Percentiles rank a stretch among this genome's conserved stretches.
Evolutionary conservation across 306 rosid species (phyloP).

Genomic region (Cicer pinnatifidum): DNA sequence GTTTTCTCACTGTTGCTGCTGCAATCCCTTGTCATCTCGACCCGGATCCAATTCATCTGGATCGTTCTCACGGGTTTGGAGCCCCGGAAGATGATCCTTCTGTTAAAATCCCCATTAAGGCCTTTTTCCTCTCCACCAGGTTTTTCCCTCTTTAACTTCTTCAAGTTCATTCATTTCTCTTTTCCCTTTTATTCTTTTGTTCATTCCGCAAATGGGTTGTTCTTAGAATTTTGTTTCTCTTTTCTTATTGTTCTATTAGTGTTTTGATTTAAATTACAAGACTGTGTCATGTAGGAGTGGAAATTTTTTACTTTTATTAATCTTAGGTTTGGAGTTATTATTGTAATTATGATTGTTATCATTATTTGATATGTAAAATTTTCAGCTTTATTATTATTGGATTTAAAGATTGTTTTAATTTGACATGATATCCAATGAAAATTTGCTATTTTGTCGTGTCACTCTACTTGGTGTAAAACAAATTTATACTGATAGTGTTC

Average conservation of each 20-base stretch:
- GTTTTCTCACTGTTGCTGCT: conserved; percentile 46
- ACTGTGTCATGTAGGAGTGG: neutral
- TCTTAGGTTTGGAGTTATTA: neutral
- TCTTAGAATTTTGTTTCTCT: conserved; percentile 17
- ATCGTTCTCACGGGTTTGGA: conserved; percentile 38
- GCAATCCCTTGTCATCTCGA: conserved; percentile 64
- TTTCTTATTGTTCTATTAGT: conserved; percentile 35
- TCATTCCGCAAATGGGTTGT: conserved; percentile 20
- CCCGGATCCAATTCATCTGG: conserved; percentile 35
- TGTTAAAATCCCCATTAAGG: conserved; percentile 77
- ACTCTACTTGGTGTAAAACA: too few species aligned
- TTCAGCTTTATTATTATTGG: neutral
- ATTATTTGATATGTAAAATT: neutral
- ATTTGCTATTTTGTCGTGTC: too few species aligned
- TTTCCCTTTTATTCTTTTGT: conserved; percentile 3
- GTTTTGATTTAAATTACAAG: neutral
- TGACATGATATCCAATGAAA: too few species aligned
- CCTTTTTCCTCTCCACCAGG: conserved; percentile 92
- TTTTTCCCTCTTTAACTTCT: conserved; percentile 8
- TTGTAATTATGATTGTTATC: conserved; percentile 1
- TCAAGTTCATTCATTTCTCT: conserved; percentile 32
- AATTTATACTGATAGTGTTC: too few species aligned
- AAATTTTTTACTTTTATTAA: neutral
- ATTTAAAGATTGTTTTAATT: too few species aligned
- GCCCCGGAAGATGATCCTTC: conserved; percentile 47